Conservation (phyloP, 257 asterid genomes). For the Solanum sejunctum region DNA sequence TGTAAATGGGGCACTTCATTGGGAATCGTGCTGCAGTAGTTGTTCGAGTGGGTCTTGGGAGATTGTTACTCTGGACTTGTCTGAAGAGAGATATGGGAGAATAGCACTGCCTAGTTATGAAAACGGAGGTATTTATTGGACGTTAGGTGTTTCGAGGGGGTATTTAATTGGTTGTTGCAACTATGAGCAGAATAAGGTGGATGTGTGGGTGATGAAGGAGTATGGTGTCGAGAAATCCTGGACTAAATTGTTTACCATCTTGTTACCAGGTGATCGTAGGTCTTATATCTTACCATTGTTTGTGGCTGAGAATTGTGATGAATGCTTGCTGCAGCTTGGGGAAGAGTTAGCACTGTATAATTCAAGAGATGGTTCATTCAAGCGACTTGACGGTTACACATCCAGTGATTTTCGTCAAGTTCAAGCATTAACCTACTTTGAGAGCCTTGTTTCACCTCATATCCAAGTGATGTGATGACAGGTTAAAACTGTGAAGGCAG, state of each 20-base stretch:
- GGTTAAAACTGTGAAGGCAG: not conserved
- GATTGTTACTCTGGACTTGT: constrained; percentile 8
- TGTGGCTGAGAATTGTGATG: constrained; percentile 11
- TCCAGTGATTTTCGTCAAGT: not conserved
- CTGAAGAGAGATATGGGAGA: not conserved
- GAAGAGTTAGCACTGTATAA: not conserved
- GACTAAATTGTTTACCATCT: constrained; percentile 8
- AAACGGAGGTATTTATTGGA: not conserved
- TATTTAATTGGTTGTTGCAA: constrained; percentile 4
- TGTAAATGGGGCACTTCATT: constrained; percentile 15
- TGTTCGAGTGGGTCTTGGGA: not conserved
- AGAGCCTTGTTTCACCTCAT: constrained; percentile 16
- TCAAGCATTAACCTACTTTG: constrained; percentile 5
- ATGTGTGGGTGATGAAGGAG: constrained; percentile 29
- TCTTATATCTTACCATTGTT: not conserved
- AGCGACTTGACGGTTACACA: not conserved
- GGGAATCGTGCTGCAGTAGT: not conserved
- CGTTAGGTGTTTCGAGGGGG: constrained; percentile 5
- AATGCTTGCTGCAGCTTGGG: not conserved
- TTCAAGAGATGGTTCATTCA: not conserved
- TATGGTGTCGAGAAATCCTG: constrained; percentile 23
- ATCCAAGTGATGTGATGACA: not conserved
- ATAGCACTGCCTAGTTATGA: not conserved
- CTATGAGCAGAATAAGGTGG: not conserved
- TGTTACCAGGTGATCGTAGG: not conserved